These are phyloP conservation scores for Gossypium australe DNA, from an alignment of 345 rosid species.

Conservation along the genomic window DNA sequence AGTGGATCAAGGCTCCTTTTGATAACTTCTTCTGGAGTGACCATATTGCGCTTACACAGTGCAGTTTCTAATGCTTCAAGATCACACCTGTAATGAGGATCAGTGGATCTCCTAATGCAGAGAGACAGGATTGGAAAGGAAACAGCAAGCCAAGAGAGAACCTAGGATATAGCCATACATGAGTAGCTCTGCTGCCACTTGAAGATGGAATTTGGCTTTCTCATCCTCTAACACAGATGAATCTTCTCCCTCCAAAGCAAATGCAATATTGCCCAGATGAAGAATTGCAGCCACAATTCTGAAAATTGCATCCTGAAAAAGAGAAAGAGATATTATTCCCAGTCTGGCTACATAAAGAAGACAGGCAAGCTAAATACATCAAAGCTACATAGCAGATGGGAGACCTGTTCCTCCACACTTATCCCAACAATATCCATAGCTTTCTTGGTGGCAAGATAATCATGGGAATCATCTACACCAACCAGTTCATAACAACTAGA, in stretches of 20 bases:
- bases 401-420: constrained; percentile 70
- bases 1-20: constrained; percentile 71
- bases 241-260: constrained; percentile 60
- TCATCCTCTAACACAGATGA: constrained; percentile 60
- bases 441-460: constrained; percentile 71
- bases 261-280: constrained; percentile 82
- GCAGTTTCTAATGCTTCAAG: constrained; percentile 60
- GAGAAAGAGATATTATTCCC: constrained; percentile 7
- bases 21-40: constrained; percentile 82
- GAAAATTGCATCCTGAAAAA: constrained; percentile 68
- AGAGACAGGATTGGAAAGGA: constrained; percentile 9
- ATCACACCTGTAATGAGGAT: constrained; percentile 61
- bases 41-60: constrained; percentile 69
- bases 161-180: constrained; percentile 36
- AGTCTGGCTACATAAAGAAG: constrained; percentile 6
- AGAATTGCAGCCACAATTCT: constrained; percentile 85
- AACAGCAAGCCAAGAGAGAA: constrained; percentile 9
- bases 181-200: constrained; percentile 75
- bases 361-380: constrained; percentile 8
- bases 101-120: not conserved
- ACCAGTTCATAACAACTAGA: constrained; percentile 75
- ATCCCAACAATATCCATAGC: constrained; percentile 93
- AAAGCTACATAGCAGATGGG: constrained; percentile 11
- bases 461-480: constrained; percentile 65
- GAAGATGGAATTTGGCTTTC: constrained; percentile 63